phyloP scores from a whole-genome alignment of 2,329 filamentous ascomycete species.

The Aspergillus fructus region DNA sequence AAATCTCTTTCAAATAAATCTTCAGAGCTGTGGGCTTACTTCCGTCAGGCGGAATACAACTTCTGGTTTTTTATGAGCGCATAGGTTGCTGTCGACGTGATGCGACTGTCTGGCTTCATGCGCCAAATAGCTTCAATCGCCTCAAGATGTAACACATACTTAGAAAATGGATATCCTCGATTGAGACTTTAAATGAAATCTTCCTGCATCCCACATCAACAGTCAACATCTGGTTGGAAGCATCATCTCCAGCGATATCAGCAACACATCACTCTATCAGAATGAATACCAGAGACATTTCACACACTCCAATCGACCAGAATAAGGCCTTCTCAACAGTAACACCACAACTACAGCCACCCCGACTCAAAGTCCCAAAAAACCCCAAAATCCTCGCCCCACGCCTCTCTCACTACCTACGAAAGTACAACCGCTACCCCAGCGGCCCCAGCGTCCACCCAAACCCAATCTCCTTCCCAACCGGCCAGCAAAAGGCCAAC shows the following conservation, averaged over 20 bases:
- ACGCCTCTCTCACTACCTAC: neutral
- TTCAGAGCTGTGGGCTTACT: too few relatives aligned
- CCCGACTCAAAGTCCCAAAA: neutral
- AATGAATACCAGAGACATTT: neutral
- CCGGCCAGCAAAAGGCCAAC: neutral
- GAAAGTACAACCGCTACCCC: neutral
- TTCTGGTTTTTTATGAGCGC: too few relatives aligned
- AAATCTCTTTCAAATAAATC: too few relatives aligned
- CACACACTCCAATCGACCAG: neutral
- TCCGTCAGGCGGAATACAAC: too few relatives aligned
- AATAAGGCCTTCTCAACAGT: fast-evolving
- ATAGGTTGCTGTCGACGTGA: too few relatives aligned
- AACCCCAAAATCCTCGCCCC: neutral
- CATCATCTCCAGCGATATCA: neutral
- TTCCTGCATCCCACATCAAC: too few relatives aligned
- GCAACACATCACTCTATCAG: neutral
- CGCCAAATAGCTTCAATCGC: too few relatives aligned
- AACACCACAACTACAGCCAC: neutral
- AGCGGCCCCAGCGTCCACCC: neutral
- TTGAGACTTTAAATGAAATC: too few relatives aligned
- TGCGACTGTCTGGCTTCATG: too few relatives aligned
- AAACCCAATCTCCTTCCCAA: neutral
- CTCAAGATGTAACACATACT: too few relatives aligned
- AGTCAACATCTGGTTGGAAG: neutral
- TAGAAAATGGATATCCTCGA: too few relatives aligned